Evolutionary conservation across 257 asterid genomes (phyloP), one percentile per base, ranked within the genome.

Genomic region (Orobanche coerulescens): DNA sequence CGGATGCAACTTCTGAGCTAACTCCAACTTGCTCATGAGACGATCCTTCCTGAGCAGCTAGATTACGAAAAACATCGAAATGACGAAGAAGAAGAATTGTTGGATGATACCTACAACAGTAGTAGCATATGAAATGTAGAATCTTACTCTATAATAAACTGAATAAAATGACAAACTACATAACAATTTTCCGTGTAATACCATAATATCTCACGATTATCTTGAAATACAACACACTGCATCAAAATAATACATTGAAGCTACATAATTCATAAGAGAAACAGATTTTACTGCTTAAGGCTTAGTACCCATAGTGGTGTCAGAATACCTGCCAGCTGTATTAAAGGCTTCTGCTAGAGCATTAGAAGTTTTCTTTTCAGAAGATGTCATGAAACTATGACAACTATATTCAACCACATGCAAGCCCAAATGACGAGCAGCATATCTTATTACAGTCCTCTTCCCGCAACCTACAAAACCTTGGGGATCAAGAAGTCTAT

Each of bases 381-480:
- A 79, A 62, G 95, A 81, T 33, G 91, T 66, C 82, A 81, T 44
- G 42, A 92, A 81, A 81, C 67, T 78, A 67, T 84, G 97, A 69
- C 98, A 88, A 70, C 85, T 88, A 62, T 75, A 88, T 76, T 88
- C 97, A 52, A 92, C 97, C 70, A 88, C 84, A 73, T 92, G 98
- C 76, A 92, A 78, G 46, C 98, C 98, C 80, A 92, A 70, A 39
- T 73, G 94, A 64, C 77, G 74, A 70, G 97, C 95, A 77, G 88
- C 87, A 66, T 81, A 79, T 75, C 81, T 84, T 62, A 83, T 79
- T 67, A 83, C 86, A 34, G 96, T 88, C 81, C 87, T 92, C 82
- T 88, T 92, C 37, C 98, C 97, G 44, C 82, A 84, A 50, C 97
- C 98, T 92, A 82, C 76, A 79, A 64, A 62, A 63, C 31, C 43